These are phyloP conservation scores for Solanum verrucosum DNA, from an alignment of 257 asterid genomes.

Conservation along the genomic window DNA sequence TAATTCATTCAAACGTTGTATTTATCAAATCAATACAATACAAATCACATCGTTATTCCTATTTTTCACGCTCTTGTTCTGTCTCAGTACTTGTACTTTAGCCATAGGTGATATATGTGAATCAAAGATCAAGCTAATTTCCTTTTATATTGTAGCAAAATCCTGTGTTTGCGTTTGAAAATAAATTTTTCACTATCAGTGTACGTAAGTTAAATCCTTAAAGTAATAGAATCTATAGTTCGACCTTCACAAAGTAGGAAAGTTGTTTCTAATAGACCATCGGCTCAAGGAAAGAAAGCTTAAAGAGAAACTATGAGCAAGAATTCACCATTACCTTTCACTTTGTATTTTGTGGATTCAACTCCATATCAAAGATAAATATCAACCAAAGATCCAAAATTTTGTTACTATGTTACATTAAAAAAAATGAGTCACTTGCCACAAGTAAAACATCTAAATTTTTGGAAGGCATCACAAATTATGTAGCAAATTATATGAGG, in stretches of 20 bases:
- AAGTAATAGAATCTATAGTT: neutral
- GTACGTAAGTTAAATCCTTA: neutral
- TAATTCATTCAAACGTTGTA: fast-evolving
- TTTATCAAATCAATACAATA: neutral
- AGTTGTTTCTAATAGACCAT: neutral
- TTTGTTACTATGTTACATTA: neutral
- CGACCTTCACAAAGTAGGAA: neutral
- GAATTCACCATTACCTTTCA: neutral
- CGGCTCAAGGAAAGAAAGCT: neutral
- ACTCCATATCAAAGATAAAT: neutral
- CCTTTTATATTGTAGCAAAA: neutral
- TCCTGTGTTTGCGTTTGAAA: neutral
- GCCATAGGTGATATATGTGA: neutral
- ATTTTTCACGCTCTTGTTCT: neutral
- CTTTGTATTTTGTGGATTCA: neutral
- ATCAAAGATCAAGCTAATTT: neutral
- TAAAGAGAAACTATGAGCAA: neutral
- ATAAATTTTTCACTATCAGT: neutral
- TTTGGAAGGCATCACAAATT: neutral
- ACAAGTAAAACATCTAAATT: neutral
- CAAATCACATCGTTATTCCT: neutral
- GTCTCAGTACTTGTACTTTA: neutral
- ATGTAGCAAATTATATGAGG: neutral
- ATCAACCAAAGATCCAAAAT: slow-evolving; percentile 4
- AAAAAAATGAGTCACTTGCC: neutral